Evolutionary conservation across 306 rosid species (phyloP), one percentile per base, ranked within the genome.

Genomic region (Ormosia semicastrata): DNA sequence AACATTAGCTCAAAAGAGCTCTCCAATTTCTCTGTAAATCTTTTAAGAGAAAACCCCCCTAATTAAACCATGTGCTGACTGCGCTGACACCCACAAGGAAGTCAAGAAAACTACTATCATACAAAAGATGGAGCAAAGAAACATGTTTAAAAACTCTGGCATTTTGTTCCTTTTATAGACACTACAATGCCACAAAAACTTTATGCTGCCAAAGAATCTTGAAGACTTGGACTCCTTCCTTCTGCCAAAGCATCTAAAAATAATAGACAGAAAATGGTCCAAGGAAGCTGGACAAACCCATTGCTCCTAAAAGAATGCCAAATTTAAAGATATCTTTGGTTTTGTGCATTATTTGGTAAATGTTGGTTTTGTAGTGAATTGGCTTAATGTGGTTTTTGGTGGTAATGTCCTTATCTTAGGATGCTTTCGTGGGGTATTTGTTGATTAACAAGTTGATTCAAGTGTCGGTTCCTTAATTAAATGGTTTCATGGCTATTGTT

Each of bases 321-420:
- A n/a, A 6, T 17, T 59, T 8, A 47, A 17, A 71, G 7, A 37
- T 29, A 17, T 63, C 7, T 58, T 15, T 72, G 50, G 47, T 36
- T 49, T 56, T 62, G 32, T 36, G 47, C 10, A 24, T 34, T 37
- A 32, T 46, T 10, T 63, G 46, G 17, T 81, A 73, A 70, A 44
- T 44, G 47, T 46, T 11, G 13, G 50, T 73, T 50, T 65, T 30
- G 60, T 11, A 15, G 60, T 33, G 63, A 52, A 63, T 57, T 67
- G 34, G 80, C 34, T 73, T 66, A 49, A 17, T 54, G 7, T 65
- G 39, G 59, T 73, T 67, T 39, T 72, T 73, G 59, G 46, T 62
- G 66, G 59, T 81, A 71, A 50, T 32, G 32, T 73, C 74, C 18
- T 63, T 52, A 72, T 9, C 15, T 9, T 30, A 8, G 85, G 52